Percentiles rank a stretch among this genome's conserved stretches.
phyloP scores from a whole-genome alignment of 257 asterid species.

The Osmanthus fragrans region DNA sequence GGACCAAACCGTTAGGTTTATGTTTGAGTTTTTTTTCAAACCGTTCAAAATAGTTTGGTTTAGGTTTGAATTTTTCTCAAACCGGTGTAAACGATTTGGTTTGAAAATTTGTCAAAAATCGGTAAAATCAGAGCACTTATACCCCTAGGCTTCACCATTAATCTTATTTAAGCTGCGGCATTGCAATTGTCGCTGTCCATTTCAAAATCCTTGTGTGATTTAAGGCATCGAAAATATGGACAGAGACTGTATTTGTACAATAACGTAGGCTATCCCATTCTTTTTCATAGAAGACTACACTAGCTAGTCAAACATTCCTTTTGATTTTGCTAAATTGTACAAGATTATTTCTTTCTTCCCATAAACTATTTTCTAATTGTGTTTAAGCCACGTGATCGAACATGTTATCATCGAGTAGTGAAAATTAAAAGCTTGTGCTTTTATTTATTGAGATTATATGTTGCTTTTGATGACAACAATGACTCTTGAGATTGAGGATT shows the following conservation, averaged over 20 bases:
- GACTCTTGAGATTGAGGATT: too few relatives aligned
- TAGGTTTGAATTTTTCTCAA: too few relatives aligned
- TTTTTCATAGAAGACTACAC: constrained; percentile 30
- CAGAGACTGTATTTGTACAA: constrained; percentile 12
- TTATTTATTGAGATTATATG: background rate
- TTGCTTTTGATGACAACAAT: too few relatives aligned
- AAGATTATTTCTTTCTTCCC: constrained; percentile 7
- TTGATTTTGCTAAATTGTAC: background rate
- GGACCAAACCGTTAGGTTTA: too few relatives aligned
- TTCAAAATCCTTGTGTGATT: constrained; percentile 11
- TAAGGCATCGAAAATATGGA: constrained; percentile 8
- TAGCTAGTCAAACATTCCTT: constrained; percentile 26
- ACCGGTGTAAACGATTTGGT: too few relatives aligned
- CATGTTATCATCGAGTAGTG: constrained; percentile 18
- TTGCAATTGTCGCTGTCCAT: constrained; percentile 14
- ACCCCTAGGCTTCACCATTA: constrained; percentile 52
- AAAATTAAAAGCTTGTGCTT: background rate
- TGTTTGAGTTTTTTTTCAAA: too few relatives aligned
- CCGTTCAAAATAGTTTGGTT: too few relatives aligned
- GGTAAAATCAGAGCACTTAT: too few relatives aligned
- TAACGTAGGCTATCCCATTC: constrained; percentile 23
- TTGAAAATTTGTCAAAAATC: too few relatives aligned
- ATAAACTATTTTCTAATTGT: constrained; percentile 13
- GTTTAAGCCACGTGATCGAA: constrained; percentile 14
- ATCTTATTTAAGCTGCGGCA: constrained; percentile 38